Evolutionary conservation across 306 rosid genomes (phyloP).

Genomic region (Casuarina cunninghamiana): DNA sequence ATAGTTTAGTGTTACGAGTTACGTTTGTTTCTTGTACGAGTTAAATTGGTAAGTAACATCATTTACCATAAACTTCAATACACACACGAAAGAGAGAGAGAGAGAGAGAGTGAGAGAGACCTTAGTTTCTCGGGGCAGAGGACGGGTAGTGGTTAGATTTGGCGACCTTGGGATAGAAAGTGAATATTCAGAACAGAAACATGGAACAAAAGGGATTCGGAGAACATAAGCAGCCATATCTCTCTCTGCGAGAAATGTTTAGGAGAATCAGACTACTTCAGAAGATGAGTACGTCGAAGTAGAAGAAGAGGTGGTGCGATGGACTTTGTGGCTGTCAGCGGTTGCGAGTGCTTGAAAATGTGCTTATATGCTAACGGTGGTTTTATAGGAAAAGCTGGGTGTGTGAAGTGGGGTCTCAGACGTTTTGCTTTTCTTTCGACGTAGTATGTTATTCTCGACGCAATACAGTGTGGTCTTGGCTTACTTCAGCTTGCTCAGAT

Average conservation of each 20-base stretch:
- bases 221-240: conserved; percentile 40
- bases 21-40: too few relatives aligned
- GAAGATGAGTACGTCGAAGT: too few relatives aligned
- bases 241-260: not conserved
- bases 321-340: not conserved
- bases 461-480: too few relatives aligned
- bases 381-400: not conserved
- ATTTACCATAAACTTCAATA: too few relatives aligned
- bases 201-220: conserved; percentile 35
- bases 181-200: conserved; percentile 24
- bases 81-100: not conserved
- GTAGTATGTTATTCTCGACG: too few relatives aligned
- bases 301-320: not conserved
- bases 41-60: too few relatives aligned
- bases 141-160: conserved; percentile 1
- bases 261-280: not conserved
- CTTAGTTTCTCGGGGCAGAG: conserved; percentile 10
- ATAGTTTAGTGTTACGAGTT: too few relatives aligned
- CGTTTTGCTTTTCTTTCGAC: too few relatives aligned
- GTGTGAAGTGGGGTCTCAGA: not conserved
- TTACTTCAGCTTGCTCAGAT: too few relatives aligned
- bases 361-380: not conserved
- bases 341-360: not conserved
- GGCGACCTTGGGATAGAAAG: conserved; percentile 11
- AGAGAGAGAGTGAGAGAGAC: conserved; percentile 20